Evolutionary conservation across 1,284 basidiomycete genomes (phyloP), one percentile per base, ranked within the genome.

Genomic region (Neonothopanus nambi): DNA sequence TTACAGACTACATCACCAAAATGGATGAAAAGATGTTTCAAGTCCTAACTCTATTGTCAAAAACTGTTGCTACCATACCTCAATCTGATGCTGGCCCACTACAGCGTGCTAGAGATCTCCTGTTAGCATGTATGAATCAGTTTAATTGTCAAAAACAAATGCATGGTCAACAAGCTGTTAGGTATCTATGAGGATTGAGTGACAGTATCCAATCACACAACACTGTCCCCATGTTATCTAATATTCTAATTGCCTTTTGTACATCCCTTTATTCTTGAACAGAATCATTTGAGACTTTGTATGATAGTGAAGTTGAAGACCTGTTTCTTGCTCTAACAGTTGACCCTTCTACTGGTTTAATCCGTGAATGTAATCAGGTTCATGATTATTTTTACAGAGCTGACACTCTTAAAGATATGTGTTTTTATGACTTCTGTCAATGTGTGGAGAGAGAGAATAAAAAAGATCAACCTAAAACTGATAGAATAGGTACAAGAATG

Each of bases 1-100:
- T 68, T 15, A 67, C 67, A 0, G 62, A 68, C 48, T 69, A 69
- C 45, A 68, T 69, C 12, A 67, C 63, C 0, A 70, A 70, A 42
- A 51, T 64, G 4, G 51, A 61, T 11, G 21, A 66, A 3, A 62
- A 63, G 20, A 55, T 63, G 5, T 60, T 65, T 36, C 40, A 58
- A 9, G 30, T 54, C 15, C 30, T 57, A 3, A 44, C 46, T 6
- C 21, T 57, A 7, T 33, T 53, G 2, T 53, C 46, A 5, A 41
- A 44, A 33, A 60, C 61, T n/a, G 61, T 61, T 0, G 62, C 58
- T 37, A 56, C 59, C n/a, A 61, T 60, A 2, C 40, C 65, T 3
- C 48, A 58, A n/a, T 23, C 52, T 5, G 61, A 65, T 5, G 37
- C 63, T 1, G 35, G 35, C 47, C 57, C 57, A 41, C 13, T 59